Percentiles rank a stretch among this genome's conserved stretches.
phyloP scores from a whole-genome alignment of 1,139 yeast genomes.

The Wickerhamomyces sp. region DNA sequence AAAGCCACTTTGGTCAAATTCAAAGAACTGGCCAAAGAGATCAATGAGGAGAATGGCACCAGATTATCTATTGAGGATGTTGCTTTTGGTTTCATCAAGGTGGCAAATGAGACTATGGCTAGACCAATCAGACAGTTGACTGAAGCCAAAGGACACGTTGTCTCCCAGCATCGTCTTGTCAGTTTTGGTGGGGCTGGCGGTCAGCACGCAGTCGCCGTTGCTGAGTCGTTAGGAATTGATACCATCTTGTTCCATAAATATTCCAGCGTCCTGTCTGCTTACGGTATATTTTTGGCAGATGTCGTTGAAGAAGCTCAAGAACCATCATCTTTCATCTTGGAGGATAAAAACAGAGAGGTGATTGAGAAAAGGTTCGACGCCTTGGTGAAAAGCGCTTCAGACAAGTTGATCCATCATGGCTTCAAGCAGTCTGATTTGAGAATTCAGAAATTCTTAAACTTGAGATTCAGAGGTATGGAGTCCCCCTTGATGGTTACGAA shows the following conservation, averaged over 20 bases:
- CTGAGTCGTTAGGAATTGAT: conserved; percentile 40
- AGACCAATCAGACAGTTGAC: conserved; percentile 51
- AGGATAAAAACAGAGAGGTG: conserved; percentile 23
- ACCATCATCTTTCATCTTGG: conserved; percentile 41
- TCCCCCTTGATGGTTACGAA: conserved; percentile 67
- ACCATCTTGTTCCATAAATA: conserved; percentile 45
- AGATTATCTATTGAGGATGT: conserved; percentile 39
- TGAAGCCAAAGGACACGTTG: conserved; percentile 47
- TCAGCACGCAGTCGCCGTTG: conserved; percentile 50
- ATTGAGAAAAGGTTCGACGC: conserved; percentile 30
- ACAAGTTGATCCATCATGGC: conserved; percentile 41
- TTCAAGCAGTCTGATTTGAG: conserved; percentile 32
- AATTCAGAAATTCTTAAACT: conserved; percentile 63
- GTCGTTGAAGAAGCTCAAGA: conserved; percentile 63
- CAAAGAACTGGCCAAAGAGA: conserved; percentile 33
- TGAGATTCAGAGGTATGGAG: conserved; percentile 85
- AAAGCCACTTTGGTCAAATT: conserved; percentile 36
- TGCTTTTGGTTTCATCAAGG: conserved; percentile 48
- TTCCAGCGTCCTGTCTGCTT: conserved; percentile 50
- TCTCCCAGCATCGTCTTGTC: conserved; percentile 42
- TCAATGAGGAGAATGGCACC: conserved; percentile 33
- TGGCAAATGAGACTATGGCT: conserved; percentile 53
- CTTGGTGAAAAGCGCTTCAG: conserved; percentile 19
- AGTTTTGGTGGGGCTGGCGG: conserved; percentile 61
- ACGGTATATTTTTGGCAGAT: conserved; percentile 53